phyloP scores from a whole-genome alignment of 2,329 filamentous ascomycete genomes.

The Cercospora sesami region DNA sequence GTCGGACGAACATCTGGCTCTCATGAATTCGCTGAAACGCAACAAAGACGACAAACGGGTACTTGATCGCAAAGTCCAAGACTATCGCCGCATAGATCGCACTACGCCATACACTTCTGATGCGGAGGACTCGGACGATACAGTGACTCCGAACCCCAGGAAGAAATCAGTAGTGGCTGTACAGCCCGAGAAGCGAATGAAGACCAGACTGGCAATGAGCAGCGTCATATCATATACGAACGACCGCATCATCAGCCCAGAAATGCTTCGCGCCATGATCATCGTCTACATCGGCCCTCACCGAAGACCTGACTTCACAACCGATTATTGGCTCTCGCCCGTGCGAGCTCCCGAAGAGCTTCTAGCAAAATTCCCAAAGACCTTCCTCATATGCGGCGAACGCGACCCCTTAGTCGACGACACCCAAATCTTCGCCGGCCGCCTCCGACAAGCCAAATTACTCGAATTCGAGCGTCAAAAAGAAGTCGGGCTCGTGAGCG shows the following conservation, averaged over 20 bases:
- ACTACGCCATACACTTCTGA: conserved; percentile 81
- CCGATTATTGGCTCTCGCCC: conserved; percentile 87
- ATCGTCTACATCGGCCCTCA: conserved; percentile 95
- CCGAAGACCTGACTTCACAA: conserved; percentile 86
- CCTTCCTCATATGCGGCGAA: conserved; percentile 91
- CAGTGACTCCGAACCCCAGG: conserved; percentile 6
- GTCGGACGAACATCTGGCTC: conserved; percentile 94
- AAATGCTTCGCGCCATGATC: conserved; percentile 99
- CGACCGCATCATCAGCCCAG: conserved; percentile 87
- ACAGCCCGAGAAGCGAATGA: conserved; percentile 18
- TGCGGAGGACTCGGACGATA: conserved; percentile 59
- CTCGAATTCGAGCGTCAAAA: conserved; percentile 57
- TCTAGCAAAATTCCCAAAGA: conserved; percentile 85
- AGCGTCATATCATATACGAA: conserved; percentile 99
- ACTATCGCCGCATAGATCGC: conserved; percentile 78
- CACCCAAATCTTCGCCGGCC: conserved; percentile 91
- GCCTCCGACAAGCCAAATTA: conserved; percentile 75
- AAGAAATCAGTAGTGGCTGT: conserved; percentile 9
- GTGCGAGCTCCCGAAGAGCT: conserved; percentile 83
- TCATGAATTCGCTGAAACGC: conserved; percentile 81
- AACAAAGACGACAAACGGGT: conserved; percentile 77
- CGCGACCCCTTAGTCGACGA: conserved; percentile 94
- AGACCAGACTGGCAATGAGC: conserved; percentile 84
- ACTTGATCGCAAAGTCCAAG: conserved; percentile 78
- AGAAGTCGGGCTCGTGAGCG: conserved; percentile 56